Base-by-base conservation (phyloP, 106 monocot species). In the Dendrobium nobile region DNA sequence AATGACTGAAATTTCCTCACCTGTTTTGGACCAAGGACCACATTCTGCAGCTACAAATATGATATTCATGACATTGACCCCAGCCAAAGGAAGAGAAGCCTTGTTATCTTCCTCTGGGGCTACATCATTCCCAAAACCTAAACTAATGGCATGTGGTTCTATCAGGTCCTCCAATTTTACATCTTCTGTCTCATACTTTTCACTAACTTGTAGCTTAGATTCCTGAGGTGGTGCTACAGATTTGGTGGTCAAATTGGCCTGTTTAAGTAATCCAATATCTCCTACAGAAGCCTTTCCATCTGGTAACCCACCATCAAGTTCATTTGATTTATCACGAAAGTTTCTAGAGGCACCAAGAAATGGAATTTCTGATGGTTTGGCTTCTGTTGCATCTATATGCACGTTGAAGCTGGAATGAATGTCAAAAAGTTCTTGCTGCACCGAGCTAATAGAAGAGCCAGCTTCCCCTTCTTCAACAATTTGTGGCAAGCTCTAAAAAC, bases 11-110 rank as follows among this genome's bases (percentile, higher is more conserved):
- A 19, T 28, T 22, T 26, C 26, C 24, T 73, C 86, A 68, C 96
- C 96, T 90, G 96, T 92, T 89, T 96, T 96, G 40, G 84, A 92
- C 92, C 91, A 96, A 85, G 96, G 96, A 79, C 92, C 88, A 81
- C 96, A 96, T 87, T 96, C 96, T 82, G 90, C 90, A 75, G 96
- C 85, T 65, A 92, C 92, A 58, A 96, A 37, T 43, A 96, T 89
- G 82, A 96, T 77, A 80, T 96, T 96, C 93, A 96, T 93, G 84
- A 86, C 96, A 87, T 96, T 89, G 9, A 15, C 75, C 24, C 92
- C 90, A 77, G 96, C 92, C 83, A 93, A 84, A 26, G 96, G 90
- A 81, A 78, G 80, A 40, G 77, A 31, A 59, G 85, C 75, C 58
- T 75, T 77, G 43, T 84, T 82, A 72, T 65, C 88, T 79, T 90